Evolutionary conservation across 2,329 filamentous ascomycete species (phyloP).

Genomic region (Aspergillus awamori): DNA sequence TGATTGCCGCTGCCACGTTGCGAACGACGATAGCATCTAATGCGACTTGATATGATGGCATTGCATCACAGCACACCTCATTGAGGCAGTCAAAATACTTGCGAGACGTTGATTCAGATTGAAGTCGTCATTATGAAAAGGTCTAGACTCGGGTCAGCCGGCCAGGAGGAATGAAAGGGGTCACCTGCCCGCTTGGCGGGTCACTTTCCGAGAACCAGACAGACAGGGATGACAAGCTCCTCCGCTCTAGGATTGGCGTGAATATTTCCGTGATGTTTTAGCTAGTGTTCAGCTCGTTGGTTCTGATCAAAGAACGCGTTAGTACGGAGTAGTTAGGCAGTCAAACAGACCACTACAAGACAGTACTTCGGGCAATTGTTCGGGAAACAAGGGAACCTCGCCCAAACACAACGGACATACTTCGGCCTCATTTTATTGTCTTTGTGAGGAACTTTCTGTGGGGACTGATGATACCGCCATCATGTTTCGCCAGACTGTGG

Average conservation of each 20-base stretch:
- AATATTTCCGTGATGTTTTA: not conserved
- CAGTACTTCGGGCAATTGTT: not conserved
- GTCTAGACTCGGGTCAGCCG: constrained; percentile 9
- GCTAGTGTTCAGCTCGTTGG: not conserved
- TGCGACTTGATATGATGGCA: not conserved
- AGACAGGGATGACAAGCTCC: not conserved
- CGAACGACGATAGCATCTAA: constrained; percentile 3
- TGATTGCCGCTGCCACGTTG: constrained; percentile 18
- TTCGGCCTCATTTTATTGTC: not conserved
- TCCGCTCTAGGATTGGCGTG: too few relatives aligned
- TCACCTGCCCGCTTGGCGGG: constrained; percentile 3
- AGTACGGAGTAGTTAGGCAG: not conserved
- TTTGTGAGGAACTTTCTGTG: not conserved
- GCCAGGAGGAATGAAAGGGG: constrained; percentile 4
- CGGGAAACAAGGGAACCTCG: not conserved
- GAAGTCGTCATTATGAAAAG: not conserved
- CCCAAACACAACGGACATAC: not conserved
- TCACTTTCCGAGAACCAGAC: constrained; percentile 5
- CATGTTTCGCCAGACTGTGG: not conserved
- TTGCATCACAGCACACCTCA: not conserved
- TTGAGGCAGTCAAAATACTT: not conserved
- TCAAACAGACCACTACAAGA: not conserved
- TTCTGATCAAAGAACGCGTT: not conserved
- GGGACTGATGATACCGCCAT: not conserved
- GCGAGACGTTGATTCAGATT: not conserved